Base-by-base conservation (phyloP, 345 rosid species). In the Pistacia atlantica region DNA sequence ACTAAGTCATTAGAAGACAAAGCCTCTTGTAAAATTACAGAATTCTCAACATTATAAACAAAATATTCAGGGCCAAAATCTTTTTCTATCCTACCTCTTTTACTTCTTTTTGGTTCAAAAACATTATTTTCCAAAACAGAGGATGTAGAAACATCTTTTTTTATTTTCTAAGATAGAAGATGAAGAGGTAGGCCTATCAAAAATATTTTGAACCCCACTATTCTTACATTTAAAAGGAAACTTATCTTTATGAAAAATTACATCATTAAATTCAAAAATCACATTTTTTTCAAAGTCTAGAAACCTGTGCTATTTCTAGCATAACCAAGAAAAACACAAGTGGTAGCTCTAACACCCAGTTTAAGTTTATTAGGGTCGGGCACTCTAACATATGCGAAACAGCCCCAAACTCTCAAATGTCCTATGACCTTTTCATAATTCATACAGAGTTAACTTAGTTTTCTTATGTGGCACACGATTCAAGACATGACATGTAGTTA, bases 311-410 rank as follows among this genome's bases (percentile, higher is more conserved):
- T 71, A 57, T 55, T 55, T 25, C 31, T 11, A 7, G 51, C 2
- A 71, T 71, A 71, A 33, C 49, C 65, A 28, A 71, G 8, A 57
- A 56, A 71, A 1, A 38, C 75, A 71, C 65, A 71, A 8, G 13
- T 28, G 37, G 18, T 55, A 1, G 65, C 75, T 37, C n/a, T 57
- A 28, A 4, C 54, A 33, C 49, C 12, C 2, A 65, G n/a, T 33
- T 31, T 13, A 12, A 2, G 18, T 7, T 20, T 65, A 38, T 68
- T 68, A n/a, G 16, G 61, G 7, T 69, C 20, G 4, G 20, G 46
- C 0, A 25, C 5, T 8, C 73, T 11, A 11, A 33, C 75, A 58
- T 72, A 72, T 5, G 65, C 75, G 2, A 57, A 72, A 72, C 65
- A 72, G 57, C 63, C 75, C 49, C 49, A 72, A 16, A 16, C 31